Percentiles rank a stretch among this genome's conserved stretches.
phyloP scores from a whole-genome alignment of 129 eudicot genomes.

The Pulicaria dysenterica region DNA sequence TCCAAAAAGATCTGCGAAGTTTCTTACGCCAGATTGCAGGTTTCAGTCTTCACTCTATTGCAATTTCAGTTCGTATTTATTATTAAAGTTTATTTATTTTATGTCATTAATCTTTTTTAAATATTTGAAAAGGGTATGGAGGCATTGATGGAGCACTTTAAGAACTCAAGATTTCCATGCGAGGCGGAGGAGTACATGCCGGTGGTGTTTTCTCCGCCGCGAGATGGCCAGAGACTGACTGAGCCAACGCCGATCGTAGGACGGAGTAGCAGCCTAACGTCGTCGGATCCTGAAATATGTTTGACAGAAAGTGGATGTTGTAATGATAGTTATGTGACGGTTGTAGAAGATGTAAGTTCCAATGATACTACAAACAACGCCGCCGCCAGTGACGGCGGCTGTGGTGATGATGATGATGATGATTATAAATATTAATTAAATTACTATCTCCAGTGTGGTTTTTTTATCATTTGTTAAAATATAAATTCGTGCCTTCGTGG shows the following conservation, averaged over 20 bases:
- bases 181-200: conserved; percentile 89
- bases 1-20: conserved; percentile 91
- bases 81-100: not conserved
- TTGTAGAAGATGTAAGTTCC: conserved; percentile 32
- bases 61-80: not conserved
- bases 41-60: not conserved
- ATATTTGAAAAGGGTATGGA: conserved; percentile 55
- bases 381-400: conserved; percentile 32
- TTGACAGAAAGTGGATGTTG: conserved; percentile 23
- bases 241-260: conserved; percentile 53
- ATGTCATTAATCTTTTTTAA: not conserved
- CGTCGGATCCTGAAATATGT: conserved; percentile 24
- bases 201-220: conserved; percentile 76
- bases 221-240: conserved; percentile 61
- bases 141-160: conserved; percentile 89
- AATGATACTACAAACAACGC: not conserved
- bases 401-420: conserved; percentile 26
- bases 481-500: not conserved
- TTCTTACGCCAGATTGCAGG: conserved; percentile 97
- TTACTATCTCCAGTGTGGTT: not conserved
- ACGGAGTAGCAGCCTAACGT: conserved; percentile 20
- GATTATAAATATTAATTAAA: not conserved
- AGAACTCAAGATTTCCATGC: conserved; percentile 83
- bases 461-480: conserved; percentile 9
- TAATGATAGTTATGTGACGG: conserved; percentile 21